Base-by-base conservation (phyloP, 192 early-diverging fungal genomes). In the Rhizophagus prolifer region DNA sequence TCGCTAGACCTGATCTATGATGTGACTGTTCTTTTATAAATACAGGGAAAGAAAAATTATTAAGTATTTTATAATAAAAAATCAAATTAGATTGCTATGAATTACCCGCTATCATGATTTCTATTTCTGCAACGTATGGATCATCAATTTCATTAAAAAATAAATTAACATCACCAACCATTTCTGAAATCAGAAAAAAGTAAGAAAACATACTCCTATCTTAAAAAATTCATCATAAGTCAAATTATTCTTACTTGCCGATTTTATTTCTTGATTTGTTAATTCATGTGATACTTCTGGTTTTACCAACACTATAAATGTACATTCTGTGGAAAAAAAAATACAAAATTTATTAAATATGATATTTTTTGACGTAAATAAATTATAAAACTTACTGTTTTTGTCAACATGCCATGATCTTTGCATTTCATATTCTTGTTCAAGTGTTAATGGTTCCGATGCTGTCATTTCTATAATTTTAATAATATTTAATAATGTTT, bases 351-450 rank as follows among this genome's bases (percentile, higher is more conserved):
- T 28, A 19, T 25, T 34, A 28, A 23, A 16, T 26, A 34, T n/a
- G n/a, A n/a, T 28, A 21, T 26, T 76, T 16, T 46, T 59, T 14
- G 3, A 69, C 1, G 4, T 34, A 7, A 47, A 77, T 60, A 34
- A 59, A 47, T 38, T 21, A 70, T 64, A 9, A 62, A 4, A 60
- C 82, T 58, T 82, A 91, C 88, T 97, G 47, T 95, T 87, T 28
- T 90, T 87, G 78, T 99, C 97, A 12, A 83, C 79, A 63, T 88
- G 86, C 97, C 97, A 99, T 0, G 92, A 90, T 79, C 87, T 82
- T 75, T 97, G 96, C 97, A 99, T 99, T 28, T 84, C 94, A 71
- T 94, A 97, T 74, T 99, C 97, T 86, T 98, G 96, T 13, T 96
- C 92, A 25, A 99, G 81, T 7, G 88, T 89, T 61, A 99, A 86